These are phyloP conservation scores for Aspergillus hortae DNA, from an alignment of 2,329 filamentous ascomycete species.

Conservation along the genomic window DNA sequence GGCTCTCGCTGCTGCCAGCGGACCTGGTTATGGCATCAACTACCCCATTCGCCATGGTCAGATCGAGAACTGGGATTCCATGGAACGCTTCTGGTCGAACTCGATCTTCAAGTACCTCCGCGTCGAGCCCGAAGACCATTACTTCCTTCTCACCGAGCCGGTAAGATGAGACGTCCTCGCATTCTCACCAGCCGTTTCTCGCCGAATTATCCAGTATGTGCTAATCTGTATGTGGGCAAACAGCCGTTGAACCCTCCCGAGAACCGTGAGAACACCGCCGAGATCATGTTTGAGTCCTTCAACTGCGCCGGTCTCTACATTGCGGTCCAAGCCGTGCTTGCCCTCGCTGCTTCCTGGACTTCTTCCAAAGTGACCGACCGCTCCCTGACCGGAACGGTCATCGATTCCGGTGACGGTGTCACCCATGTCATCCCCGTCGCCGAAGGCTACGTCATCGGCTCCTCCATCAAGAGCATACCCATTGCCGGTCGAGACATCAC, in stretches of 20 bases:
- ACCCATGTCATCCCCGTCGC: conserved; percentile 98
- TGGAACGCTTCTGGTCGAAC: conserved; percentile 99
- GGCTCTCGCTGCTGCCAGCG: conserved; percentile 76
- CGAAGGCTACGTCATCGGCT: conserved; percentile 97
- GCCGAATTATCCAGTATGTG: not conserved
- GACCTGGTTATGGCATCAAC: conserved; percentile 92
- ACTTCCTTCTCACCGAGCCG: conserved; percentile 95
- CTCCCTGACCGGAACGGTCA: conserved; percentile 93
- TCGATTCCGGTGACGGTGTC: conserved; percentile 97
- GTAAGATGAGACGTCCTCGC: conserved; percentile 50
- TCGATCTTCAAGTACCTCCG: conserved; percentile 99
- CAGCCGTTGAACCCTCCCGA: conserved; percentile 96
- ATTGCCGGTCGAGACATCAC: conserved; percentile 98
- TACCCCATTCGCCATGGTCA: conserved; percentile 98
- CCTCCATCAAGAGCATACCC: conserved; percentile 97
- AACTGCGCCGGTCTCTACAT: conserved; percentile 99
- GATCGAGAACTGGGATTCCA: conserved; percentile 99
- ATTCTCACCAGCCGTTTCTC: not conserved
- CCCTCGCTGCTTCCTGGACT: conserved; percentile 95
- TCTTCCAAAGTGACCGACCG: conserved; percentile 96
- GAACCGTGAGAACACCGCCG: conserved; percentile 97
- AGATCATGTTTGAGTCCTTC: conserved; percentile 99
- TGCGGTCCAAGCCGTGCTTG: conserved; percentile 94
- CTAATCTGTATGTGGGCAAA: not conserved
- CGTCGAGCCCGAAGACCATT: conserved; percentile 97